Base-by-base conservation (phyloP, 2,329 filamentous ascomycete species). In the Ceratocystis variospora region DNA sequence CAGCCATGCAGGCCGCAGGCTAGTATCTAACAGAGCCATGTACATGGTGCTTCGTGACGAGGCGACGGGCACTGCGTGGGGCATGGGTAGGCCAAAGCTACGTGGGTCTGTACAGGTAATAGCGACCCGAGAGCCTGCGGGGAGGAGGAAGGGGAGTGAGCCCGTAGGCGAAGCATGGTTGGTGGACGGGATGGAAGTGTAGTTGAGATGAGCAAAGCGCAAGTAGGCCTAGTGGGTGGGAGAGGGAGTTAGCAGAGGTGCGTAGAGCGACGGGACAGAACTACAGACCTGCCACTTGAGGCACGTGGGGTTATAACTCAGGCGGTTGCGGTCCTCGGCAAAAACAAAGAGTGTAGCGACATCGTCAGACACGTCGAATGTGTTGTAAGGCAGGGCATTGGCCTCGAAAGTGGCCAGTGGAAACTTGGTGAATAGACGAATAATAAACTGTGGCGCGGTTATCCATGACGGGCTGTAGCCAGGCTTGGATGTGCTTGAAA, bases 101-200 rank as follows among this genome's bases (percentile, higher is more conserved):
- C 86, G 81, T 62, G 96, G 78, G 71, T 86, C 88, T 70, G 63
- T 61, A 45, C 65, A 41, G 1, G 68, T 55, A 12, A 68, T 69
- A 22, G 72, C 71, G 53, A 67, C 62, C 22, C 48, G 48, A 31
- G 74, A 68, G 71, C 72, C 64, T 70, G 74, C 7, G 8, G 89
- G 87, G 7, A 93, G 81, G 55, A 99, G 81, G 76, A 96, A 97
- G 0, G 94, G 94, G 15, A 97, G 81, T n/a, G 86, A 81, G 67
- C 93, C 92, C 25, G 87, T 87, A 0, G 93, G 93, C 1, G 92
- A 96, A 63, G 93, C 91, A 78, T 97, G 94, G 75, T 97, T 97
- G 71, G 85, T 96, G 3, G 91, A 95, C 3, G 89, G 77, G 5
- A 84, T 78, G 63, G 87, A 78, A 64, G 79, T 79, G 74, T 92